Evolutionary conservation across 1,284 basidiomycete genomes (phyloP), one percentile per base, ranked within the genome.

Genomic region (Rugosomyces carneus): DNA sequence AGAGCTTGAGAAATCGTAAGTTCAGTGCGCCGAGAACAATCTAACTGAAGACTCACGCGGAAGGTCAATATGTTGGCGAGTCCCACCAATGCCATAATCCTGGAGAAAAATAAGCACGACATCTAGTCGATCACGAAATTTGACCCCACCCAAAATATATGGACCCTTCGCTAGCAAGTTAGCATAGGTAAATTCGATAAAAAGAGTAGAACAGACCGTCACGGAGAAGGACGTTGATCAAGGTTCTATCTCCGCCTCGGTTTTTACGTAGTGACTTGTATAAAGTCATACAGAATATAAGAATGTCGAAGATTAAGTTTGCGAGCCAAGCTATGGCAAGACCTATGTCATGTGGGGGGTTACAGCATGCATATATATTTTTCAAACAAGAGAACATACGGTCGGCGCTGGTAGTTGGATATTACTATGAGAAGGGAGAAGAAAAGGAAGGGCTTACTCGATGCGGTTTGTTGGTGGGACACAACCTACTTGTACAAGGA

Each of bases 201-300:
- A 24, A 27, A 4, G 3, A 34, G 10, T 9, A 23, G 44, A n/a
- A 52, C 48, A 19, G 50, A 61, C 62, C 62, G 44, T 64, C 62
- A 9, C 60, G 59, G 26, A 62, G 49, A 19, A 64, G 45, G n/a
- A 60, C 44, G 41, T 50, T 31, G 18, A 62, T 44, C n/a, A 64
- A 44, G 11, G 50, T 52, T 3, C 42, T 48, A 26, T 51, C 35
- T 16, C 49, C 52, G 2, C 45, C 44, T 5, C 46, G 46, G 27
- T 40, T 48, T 21, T 47, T 45, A 13, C 36, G 46, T 31, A 58
- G 34, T 9, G 61, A 59, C 32, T 58, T 55, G 37, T 55, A 60
- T 13, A 63, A 19, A 5, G 61, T 64, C 57, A 64, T 58, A 26
- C 38, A 35, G 35, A 63, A 61, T 13, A 64, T 62, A 13, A 64